Evolutionary conservation across 352 stramenopile species (phyloP).

Genomic region (Pythium biforme): DNA sequence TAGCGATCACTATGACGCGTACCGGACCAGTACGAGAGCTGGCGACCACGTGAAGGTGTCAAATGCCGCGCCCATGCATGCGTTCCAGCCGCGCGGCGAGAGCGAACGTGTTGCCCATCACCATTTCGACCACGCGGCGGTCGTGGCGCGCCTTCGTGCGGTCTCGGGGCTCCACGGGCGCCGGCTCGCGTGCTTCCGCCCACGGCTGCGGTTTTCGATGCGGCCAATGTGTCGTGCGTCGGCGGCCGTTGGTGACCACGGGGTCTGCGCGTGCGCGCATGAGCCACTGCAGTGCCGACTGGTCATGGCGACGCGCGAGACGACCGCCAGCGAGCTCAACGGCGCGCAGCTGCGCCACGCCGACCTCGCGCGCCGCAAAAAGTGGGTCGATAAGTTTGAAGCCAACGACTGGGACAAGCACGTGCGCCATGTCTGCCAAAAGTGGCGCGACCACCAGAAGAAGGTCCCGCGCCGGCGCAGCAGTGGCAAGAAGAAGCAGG

Average conservation of each 20-base stretch:
- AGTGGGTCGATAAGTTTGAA: conserved; percentile 62
- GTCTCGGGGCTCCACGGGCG: conserved; percentile 35
- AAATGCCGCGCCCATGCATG: background rate
- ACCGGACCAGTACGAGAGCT: background rate
- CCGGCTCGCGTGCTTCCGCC: conserved; percentile 63
- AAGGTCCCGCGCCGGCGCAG: conserved; percentile 30
- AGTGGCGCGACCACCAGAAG: conserved; percentile 71
- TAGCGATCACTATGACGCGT: no score
- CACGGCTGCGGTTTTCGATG: conserved; percentile 48
- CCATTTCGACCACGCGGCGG: background rate
- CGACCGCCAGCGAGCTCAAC: conserved; percentile 2
- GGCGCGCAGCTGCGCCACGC: conserved; percentile 8
- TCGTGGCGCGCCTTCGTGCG: background rate
- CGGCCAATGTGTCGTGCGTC: conserved; percentile 8
- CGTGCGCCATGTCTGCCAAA: conserved; percentile 47
- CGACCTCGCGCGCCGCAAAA: conserved; percentile 30
- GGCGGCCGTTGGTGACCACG: background rate
- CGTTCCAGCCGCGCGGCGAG: background rate
- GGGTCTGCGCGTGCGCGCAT: conserved; percentile 22
- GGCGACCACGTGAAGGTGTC: background rate
- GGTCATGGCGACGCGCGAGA: background rate
- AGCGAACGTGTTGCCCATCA: no score
- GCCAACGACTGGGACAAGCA: conserved; percentile 48
- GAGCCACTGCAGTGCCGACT: conserved; percentile 22
- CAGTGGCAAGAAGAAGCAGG: conserved; percentile 4